Evolutionary conservation across 352 stramenopile genomes (phyloP).

Genomic region (Blastocystis sp.): DNA sequence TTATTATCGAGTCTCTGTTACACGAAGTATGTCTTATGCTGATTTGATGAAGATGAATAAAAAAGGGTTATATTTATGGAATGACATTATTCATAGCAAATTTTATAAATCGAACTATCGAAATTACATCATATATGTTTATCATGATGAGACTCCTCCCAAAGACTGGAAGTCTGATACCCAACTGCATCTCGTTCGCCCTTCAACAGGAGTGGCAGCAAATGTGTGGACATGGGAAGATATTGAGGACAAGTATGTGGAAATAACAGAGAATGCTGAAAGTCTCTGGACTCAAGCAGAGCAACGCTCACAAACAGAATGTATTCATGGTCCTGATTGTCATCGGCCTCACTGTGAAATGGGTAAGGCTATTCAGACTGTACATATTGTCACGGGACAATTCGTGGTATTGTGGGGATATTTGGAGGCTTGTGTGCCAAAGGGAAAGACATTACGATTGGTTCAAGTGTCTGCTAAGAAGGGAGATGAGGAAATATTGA

Average conservation of each 20-base stretch:
- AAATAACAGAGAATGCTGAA: not conserved
- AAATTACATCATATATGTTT: not conserved
- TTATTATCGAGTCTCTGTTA: constrained; percentile 9
- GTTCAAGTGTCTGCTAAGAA: constrained; percentile 36
- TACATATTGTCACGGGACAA: constrained; percentile 29
- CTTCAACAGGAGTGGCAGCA: not conserved
- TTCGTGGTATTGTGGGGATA: constrained; percentile 56
- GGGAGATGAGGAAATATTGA: not conserved
- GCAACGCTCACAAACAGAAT: not conserved
- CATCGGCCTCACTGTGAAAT: not conserved
- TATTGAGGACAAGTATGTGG: constrained; percentile 21
- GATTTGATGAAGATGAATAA: constrained; percentile 31
- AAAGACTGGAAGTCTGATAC: constrained; percentile 20
- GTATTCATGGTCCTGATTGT: constrained; percentile 15
- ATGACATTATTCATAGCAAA: not conserved
- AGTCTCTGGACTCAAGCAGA: constrained; percentile 6
- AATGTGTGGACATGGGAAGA: constrained; percentile 23
- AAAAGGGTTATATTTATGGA: not conserved
- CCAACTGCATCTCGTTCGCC: constrained; percentile 20
- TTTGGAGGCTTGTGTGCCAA: constrained; percentile 22
- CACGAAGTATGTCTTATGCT: not conserved
- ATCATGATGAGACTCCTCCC: not conserved
- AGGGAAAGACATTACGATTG: constrained; percentile 16
- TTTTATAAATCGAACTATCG: constrained; percentile 6
- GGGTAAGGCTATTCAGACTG: constrained; percentile 37